Conservation (phyloP, 2,329 filamentous ascomycete species). For the Stagonosporopsis tanaceti region DNA sequence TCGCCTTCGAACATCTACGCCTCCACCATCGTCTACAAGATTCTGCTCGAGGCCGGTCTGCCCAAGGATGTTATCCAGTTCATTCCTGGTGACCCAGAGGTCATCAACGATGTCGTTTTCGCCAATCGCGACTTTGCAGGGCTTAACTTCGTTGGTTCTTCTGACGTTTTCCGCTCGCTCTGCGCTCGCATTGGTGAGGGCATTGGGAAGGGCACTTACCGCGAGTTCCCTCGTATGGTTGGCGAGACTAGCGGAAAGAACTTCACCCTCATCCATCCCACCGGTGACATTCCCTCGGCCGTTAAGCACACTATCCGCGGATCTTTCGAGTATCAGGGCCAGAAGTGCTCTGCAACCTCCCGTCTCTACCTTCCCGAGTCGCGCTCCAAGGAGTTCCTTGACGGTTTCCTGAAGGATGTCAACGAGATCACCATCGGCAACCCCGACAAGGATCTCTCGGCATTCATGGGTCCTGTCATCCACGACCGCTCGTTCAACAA, state of each 20-base stretch:
- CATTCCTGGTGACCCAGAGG: conserved; percentile 82
- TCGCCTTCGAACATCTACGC: conserved; percentile 83
- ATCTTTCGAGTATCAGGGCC: conserved; percentile 87
- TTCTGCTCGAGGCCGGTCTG: conserved; percentile 89
- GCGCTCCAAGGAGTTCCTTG: conserved; percentile 73
- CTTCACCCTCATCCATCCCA: conserved; percentile 81
- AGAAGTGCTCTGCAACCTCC: conserved; percentile 87
- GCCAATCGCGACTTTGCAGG: conserved; percentile 80
- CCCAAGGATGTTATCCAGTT: conserved; percentile 91
- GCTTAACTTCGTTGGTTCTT: conserved; percentile 93
- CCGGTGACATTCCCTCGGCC: conserved; percentile 78
- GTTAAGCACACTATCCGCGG: conserved; percentile 81
- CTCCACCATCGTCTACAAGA: conserved; percentile 87
- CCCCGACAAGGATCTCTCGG: conserved; percentile 69
- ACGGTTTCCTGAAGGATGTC: conserved; percentile 70
- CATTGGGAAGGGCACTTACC: conserved; percentile 80
- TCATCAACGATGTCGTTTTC: conserved; percentile 79
- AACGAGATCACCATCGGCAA: conserved; percentile 73
- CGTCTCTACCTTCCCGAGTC: conserved; percentile 79
- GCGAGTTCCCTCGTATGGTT: conserved; percentile 83
- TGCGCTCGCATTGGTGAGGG: conserved; percentile 84
- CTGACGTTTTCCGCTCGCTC: conserved; percentile 84
- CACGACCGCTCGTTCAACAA: conserved; percentile 81
- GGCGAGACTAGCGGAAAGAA: conserved; percentile 93
- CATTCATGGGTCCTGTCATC: conserved; percentile 87